A percentile compares a stretch with the other conserved stretches of the same genome.
Conservation (phyloP, 768 basidiomycete genomes). For the Sutorius australiensis region DNA sequence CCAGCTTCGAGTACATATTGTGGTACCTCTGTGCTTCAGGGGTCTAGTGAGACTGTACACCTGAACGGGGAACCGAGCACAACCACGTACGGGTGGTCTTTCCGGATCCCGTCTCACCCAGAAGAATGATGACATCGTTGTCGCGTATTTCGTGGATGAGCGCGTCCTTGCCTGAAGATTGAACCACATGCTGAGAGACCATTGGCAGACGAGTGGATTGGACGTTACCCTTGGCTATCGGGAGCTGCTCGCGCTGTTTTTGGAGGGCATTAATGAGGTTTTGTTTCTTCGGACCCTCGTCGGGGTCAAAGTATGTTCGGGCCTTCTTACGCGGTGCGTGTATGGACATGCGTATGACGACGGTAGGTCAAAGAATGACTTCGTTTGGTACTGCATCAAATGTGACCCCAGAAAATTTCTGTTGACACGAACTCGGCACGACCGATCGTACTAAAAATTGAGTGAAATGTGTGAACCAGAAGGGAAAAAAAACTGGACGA, state of each 20-base stretch:
- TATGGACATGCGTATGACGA: conserved; percentile 17
- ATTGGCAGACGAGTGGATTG: not conserved
- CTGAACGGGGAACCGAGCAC: not conserved
- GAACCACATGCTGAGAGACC: not conserved
- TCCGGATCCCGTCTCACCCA: conserved; percentile 97
- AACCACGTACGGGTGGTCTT: conserved; percentile 92
- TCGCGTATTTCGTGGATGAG: conserved; percentile 67
- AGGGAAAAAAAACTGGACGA: not conserved
- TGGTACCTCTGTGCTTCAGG: conserved; percentile 74
- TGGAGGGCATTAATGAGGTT: conserved; percentile 36
- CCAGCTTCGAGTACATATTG: conserved; percentile 90
- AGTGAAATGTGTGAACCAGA: not conserved
- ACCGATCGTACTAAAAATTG: not conserved
- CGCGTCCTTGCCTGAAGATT: conserved; percentile 67
- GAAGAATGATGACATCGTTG: conserved; percentile 82
- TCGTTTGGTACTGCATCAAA: conserved; percentile 1
- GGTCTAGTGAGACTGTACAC: conserved; percentile 17
- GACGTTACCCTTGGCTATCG: conserved; percentile 67
- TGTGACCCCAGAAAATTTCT: not conserved
- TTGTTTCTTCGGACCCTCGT: conserved; percentile 15
- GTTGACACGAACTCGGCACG: not conserved
- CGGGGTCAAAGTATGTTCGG: conserved; percentile 19
- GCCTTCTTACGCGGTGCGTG: conserved; percentile 27
- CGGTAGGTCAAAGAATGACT: not conserved
- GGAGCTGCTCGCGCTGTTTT: conserved; percentile 66